Base-by-base conservation (phyloP, 495 filamentous ascomycete genomes). In the Penicillium pulvis region DNA sequence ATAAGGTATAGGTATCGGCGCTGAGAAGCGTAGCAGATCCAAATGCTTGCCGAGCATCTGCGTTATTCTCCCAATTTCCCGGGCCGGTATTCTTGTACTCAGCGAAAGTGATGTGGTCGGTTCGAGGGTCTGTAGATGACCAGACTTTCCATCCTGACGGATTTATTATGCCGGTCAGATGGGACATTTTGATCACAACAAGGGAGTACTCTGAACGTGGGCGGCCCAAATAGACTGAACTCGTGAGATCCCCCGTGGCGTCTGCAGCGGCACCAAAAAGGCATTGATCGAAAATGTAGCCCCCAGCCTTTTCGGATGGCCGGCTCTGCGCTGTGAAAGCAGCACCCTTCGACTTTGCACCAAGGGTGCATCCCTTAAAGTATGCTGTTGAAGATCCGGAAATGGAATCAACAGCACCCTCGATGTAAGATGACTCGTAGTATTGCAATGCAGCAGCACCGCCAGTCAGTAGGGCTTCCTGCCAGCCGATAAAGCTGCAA, bases 351-450 rank as follows among this genome's bases (percentile, higher is more conserved):
- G 10, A 16, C 51, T 53, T 53, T 6, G 51, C 51, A 6, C 35
- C 51, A 10, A 53, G 19, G 3, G 51, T 53, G 14, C 51, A 53
- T 3, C 51, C 51, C 39, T 53, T 53, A 19, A 53, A 53, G 51
- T 53, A 53, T n/a, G 51, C 51, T n/a, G 41, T 53, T 16, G 51
- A 26, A 17, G 33, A 17, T 14, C 51, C 51, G 3, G 23, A 7
- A 8, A 53, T 53, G 10, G 17, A 26, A 23, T 53, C 51, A 5
- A 26, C 16, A 10, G 51, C 51, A 24, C 51, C 51, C 43, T 53
- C 51, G 12, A 53, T 44, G 24, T 53, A 53, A 8, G 51, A 53
- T 23, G 51, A 53, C 5, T 53, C 51, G 24, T 43, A 53, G 24
- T 53, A 53, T 28, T 53, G 51, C 20, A 42, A 53, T 12, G 20